Conservation (phyloP, 805 yeast species). For the Suhomyces prunicola region DNA sequence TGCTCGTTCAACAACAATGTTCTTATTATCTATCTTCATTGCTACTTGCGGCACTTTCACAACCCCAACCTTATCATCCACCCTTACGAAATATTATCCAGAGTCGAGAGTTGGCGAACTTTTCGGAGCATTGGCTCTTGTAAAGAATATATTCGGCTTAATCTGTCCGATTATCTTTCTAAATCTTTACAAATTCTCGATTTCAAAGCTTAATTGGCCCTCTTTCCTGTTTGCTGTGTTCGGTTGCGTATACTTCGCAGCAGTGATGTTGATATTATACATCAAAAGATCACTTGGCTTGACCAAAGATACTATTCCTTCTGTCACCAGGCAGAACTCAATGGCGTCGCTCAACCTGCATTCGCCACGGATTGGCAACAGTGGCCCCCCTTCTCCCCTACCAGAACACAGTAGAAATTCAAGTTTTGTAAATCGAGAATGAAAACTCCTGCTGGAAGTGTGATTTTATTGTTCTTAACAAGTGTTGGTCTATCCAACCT, state of each 20-base stretch:
- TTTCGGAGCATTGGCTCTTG: constrained; percentile 64
- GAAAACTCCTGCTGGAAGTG: background rate
- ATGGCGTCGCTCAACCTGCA: background rate
- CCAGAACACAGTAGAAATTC: background rate
- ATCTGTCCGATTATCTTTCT: constrained; percentile 48
- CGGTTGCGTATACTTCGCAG: background rate
- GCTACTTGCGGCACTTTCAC: constrained; percentile 1
- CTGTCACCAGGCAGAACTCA: background rate
- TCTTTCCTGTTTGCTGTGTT: background rate
- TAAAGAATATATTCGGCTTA: constrained; percentile 49
- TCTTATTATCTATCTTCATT: background rate
- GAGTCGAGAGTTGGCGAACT: constrained; percentile 62
- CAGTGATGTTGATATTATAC: background rate
- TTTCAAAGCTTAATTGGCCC: background rate
- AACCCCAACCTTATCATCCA: constrained; percentile 54
- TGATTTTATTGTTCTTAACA: background rate
- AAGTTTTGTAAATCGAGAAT: background rate
- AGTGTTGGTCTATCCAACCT: background rate
- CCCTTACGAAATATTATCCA: constrained; percentile 58
- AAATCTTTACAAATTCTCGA: constrained; percentile 35
- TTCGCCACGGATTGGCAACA: background rate
- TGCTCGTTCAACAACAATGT: background rate
- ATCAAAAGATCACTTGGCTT: background rate
- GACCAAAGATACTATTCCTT: background rate
- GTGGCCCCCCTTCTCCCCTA: background rate